phyloP scores from a whole-genome alignment of 805 yeast genomes.

The Candida hispaniensis region DNA sequence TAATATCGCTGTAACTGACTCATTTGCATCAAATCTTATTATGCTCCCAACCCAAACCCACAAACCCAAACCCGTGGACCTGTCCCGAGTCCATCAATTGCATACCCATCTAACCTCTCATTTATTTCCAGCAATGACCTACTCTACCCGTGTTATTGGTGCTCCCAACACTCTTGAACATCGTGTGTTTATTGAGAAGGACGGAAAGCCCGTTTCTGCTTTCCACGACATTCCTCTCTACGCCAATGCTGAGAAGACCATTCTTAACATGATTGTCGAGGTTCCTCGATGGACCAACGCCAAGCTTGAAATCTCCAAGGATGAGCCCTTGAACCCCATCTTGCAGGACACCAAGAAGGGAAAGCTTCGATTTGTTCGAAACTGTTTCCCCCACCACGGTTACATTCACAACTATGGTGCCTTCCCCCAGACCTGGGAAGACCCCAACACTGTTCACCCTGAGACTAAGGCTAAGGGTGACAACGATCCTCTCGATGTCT shows the following conservation, averaged over 20 bases:
- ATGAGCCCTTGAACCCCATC: conserved; percentile 77
- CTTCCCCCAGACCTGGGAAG: conserved; percentile 99
- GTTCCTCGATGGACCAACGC: conserved; percentile 99
- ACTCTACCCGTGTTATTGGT: conserved; percentile 86
- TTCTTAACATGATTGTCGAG: conserved; percentile 86
- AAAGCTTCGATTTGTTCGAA: conserved; percentile 87
- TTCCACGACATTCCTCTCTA: conserved; percentile 90
- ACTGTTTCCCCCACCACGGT: conserved; percentile 98
- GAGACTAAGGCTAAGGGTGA: conserved; percentile 60
- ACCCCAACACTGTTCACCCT: conserved; percentile 48
- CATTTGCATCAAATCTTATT: too few species aligned
- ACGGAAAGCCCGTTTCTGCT: conserved; percentile 89
- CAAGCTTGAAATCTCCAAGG: conserved; percentile 88
- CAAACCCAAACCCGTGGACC: too few species aligned
- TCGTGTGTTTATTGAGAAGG: conserved; percentile 83
- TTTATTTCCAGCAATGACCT: too few species aligned
- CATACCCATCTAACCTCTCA: too few species aligned
- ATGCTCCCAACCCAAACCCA: too few species aligned
- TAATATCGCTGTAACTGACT: too few species aligned
- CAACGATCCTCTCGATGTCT: conserved; percentile 89
- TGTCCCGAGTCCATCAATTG: too few species aligned
- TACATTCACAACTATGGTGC: conserved; percentile 98
- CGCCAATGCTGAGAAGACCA: conserved; percentile 86
- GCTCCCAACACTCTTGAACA: conserved; percentile 92
- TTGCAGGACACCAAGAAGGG: conserved; percentile 97